Evolutionary conservation across 306 rosid genomes (phyloP), one percentile per base, ranked within the genome.

Genomic region (Fagus crenata): DNA sequence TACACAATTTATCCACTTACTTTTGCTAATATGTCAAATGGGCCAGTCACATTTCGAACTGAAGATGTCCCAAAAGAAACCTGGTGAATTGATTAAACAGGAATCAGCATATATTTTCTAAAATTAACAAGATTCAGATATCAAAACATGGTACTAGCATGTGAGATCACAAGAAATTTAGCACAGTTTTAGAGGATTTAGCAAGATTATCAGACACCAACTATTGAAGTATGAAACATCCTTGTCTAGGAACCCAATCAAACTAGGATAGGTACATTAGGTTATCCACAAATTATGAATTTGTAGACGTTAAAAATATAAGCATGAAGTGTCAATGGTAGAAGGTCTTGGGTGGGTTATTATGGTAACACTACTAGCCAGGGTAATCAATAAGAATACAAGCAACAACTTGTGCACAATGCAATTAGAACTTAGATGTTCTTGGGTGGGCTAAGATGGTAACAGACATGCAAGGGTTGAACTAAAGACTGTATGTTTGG

Each of bases 41-140:
- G 49, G 64, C 59, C 84, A 58, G 69, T 42, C n/a, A 76, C 63
- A 83, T 90, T 89, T 71, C 33, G 82, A 72, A 86, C 69, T 43
- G 91, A 53, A 74, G 90, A 84, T 64, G 67, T 81, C 80, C 78
- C 54, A 46, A 90, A 88, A 69, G 96, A 83, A 75, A 85, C 77
- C 98, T 95, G 88, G 64, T 5, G 75, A 78, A 80, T 79, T 42
- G 74, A 81, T 69, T 15, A 41, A 80, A 67, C 33, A 81, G 7
- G 73, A 73, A 69, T 85, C 76, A 90, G 82, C 58, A 69, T 67
- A 67, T 70, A 76, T 54, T 60, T 14, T 67, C 58, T 68, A 17
- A 6, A 37, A 67, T 15, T 17, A 39, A 37, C 14, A 67, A 67
- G 46, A 75, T 54, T 15, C 72, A 49, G n/a, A 67, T 64, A 12